Conservation (phyloP, 495 filamentous ascomycete species). For the Hypoxylon rickii region DNA sequence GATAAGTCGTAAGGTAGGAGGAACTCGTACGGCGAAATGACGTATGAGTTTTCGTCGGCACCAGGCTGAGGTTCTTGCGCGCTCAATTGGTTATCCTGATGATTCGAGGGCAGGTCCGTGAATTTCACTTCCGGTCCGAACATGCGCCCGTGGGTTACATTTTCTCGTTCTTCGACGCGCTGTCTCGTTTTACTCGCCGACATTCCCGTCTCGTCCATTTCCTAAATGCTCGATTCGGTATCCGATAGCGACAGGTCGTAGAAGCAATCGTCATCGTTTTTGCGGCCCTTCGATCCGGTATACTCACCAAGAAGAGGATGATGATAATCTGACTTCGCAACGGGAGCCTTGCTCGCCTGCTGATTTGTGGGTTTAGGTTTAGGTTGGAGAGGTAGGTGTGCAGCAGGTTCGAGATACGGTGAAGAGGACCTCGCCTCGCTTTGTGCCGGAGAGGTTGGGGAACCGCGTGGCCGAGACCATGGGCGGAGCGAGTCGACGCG, state of each 20-base stretch:
- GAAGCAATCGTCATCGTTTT: constrained; percentile 29
- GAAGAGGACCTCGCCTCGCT: constrained; percentile 56
- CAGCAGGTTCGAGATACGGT: constrained; percentile 56
- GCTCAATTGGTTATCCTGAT: background rate
- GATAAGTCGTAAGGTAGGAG: constrained; percentile 41
- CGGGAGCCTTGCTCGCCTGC: constrained; percentile 45
- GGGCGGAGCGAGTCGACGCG: constrained; percentile 47
- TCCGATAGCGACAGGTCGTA: constrained; percentile 27
- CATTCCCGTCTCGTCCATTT: constrained; percentile 6
- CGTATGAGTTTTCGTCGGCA: constrained; percentile 6
- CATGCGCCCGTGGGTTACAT: constrained; percentile 3
- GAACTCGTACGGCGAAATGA: constrained; percentile 30
- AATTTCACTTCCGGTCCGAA: constrained; percentile 15
- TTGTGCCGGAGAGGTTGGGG: constrained; percentile 27
- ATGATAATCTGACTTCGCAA: constrained; percentile 46
- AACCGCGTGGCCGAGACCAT: constrained; percentile 34
- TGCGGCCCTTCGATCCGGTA: constrained; percentile 37
- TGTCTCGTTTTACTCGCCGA: constrained; percentile 16
- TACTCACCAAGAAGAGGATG: constrained; percentile 69
- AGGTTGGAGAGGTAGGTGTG: constrained; percentile 48
- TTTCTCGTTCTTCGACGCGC: background rate
- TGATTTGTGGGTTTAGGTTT: constrained; percentile 39
- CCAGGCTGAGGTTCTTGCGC: background rate
- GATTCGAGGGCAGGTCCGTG: constrained; percentile 11
- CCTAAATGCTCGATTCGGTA: constrained; percentile 18